phyloP scores from a whole-genome alignment of 352 stramenopile genomes.

The Phytopythium delawarense region DNA sequence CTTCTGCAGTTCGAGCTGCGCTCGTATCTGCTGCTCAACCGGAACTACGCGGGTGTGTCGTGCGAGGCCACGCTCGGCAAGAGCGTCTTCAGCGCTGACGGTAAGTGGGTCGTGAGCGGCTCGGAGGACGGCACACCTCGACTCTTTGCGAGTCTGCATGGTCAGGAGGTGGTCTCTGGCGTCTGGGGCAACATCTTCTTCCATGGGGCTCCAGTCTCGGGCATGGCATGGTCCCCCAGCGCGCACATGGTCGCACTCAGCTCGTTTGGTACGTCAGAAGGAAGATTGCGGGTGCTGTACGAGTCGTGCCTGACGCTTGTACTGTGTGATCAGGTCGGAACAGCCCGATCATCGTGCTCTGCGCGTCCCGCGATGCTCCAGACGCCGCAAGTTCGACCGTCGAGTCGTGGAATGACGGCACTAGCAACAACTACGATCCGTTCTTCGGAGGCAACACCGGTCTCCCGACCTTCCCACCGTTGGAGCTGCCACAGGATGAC shows the following conservation, averaged over 20 bases:
- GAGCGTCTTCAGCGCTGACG: constrained; percentile 60
- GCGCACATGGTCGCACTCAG: constrained; percentile 61
- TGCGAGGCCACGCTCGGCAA: constrained; percentile 45
- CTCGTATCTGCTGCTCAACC: constrained; percentile 72
- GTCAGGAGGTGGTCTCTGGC: constrained; percentile 31
- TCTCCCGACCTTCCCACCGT: constrained; percentile 8
- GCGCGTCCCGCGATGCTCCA: constrained; percentile 39
- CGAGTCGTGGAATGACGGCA: background rate
- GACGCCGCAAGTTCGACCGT: constrained; percentile 3
- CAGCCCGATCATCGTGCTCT: constrained; percentile 60
- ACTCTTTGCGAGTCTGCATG: constrained; percentile 51
- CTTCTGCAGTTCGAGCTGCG: constrained; percentile 73
- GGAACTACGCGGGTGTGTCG: constrained; percentile 47
- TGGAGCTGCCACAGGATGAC: constrained; percentile 10
- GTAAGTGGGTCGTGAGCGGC: constrained; percentile 51
- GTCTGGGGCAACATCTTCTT: constrained; percentile 65
- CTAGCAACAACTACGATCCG: constrained; percentile 1
- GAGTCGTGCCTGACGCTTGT: background rate
- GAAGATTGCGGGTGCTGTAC: background rate
- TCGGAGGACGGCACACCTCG: constrained; percentile 59
- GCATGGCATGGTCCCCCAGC: constrained; percentile 57
- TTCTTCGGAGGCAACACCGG: constrained; percentile 13
- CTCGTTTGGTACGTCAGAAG: constrained; percentile 35
- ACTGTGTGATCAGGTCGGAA: constrained; percentile 27
- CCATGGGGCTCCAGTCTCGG: constrained; percentile 36